Percentiles rank a stretch among this genome's conserved stretches.
Evolutionary conservation across 2,329 filamentous ascomycete genomes (phyloP).

Genomic region (Herpotrichia juniperi): DNA sequence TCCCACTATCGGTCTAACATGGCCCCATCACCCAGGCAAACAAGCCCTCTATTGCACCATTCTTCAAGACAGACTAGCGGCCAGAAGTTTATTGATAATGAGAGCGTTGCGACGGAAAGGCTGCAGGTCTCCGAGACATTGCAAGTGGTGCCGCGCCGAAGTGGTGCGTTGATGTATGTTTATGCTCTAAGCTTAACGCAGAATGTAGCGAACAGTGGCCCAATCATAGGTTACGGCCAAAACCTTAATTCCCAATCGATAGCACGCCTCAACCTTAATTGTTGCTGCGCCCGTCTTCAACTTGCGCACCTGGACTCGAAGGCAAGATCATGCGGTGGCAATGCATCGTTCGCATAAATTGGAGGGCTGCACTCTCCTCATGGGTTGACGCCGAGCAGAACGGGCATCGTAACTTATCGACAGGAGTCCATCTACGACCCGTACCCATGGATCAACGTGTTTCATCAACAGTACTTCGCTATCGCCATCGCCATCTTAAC

Average conservation of each 20-base stretch:
- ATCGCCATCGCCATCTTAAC: not conserved
- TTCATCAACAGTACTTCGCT: not conserved
- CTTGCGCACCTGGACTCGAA: not conserved
- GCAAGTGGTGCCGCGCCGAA: conserved; percentile 8
- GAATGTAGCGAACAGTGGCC: not conserved
- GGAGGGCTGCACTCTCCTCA: not conserved
- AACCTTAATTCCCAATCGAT: conserved; percentile 2
- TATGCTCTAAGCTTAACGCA: not conserved
- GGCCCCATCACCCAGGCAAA: not conserved
- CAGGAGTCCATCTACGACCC: conserved; percentile 5
- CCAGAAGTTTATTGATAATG: conserved; percentile 7
- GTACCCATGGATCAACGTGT: not conserved
- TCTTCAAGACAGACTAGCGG: conserved; percentile 22
- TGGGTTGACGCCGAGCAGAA: conserved; percentile 5
- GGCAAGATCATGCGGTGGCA: not conserved
- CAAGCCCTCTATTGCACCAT: conserved; percentile 21
- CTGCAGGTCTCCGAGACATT: conserved; percentile 7
- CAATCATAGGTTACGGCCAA: not conserved
- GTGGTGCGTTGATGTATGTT: not conserved
- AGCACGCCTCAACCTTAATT: not conserved
- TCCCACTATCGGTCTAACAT: not conserved
- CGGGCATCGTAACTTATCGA: conserved; percentile 16
- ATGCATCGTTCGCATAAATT: not conserved
- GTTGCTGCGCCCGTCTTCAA: not conserved
- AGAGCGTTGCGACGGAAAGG: conserved; percentile 11